Conservation (phyloP, 78 protist species). For the Dictyostelium capitatum region DNA sequence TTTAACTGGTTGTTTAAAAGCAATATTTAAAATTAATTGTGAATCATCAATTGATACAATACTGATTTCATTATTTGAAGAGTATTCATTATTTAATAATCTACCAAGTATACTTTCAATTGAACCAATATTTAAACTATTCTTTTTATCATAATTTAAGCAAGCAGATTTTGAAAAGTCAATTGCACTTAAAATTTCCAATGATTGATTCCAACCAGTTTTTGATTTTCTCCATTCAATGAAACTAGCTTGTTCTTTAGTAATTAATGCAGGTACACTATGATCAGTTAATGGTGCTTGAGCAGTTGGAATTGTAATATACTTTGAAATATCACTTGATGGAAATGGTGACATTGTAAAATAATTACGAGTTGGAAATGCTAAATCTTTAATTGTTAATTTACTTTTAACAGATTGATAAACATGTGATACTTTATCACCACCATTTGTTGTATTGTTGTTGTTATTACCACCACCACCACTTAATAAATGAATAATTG, state of each 20-base stretch:
- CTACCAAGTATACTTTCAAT: neutral
- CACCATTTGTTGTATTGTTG: neutral
- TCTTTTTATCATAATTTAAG: slow-evolving; percentile 12
- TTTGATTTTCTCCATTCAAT: slow-evolving; percentile 51
- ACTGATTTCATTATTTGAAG: neutral
- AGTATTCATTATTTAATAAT: slow-evolving; percentile 25
- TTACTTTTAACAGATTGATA: no score
- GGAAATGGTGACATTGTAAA: slow-evolving; percentile 24
- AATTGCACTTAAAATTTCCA: slow-evolving; percentile 12
- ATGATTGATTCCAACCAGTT: neutral
- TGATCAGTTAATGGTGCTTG: neutral
- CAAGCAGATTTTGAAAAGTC: slow-evolving; percentile 1
- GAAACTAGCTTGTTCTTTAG: slow-evolving; percentile 1
- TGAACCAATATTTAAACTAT: neutral
- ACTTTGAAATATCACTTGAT: neutral
- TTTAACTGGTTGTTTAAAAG: slow-evolving; percentile 15
- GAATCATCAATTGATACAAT: slow-evolving; percentile 16
- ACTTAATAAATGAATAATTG: neutral
- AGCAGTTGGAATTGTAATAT: slow-evolving; percentile 13
- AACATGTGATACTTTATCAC: neutral
- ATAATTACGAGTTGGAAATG: slow-evolving; percentile 22
- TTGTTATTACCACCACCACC: neutral
- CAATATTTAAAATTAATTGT: slow-evolving; percentile 47
- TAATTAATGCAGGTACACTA: neutral
- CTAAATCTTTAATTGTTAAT: slow-evolving; percentile 8